These are phyloP conservation scores for Pythium vanterpoolii DNA, from an alignment of 352 stramenopile genomes.

Conservation along the genomic window DNA sequence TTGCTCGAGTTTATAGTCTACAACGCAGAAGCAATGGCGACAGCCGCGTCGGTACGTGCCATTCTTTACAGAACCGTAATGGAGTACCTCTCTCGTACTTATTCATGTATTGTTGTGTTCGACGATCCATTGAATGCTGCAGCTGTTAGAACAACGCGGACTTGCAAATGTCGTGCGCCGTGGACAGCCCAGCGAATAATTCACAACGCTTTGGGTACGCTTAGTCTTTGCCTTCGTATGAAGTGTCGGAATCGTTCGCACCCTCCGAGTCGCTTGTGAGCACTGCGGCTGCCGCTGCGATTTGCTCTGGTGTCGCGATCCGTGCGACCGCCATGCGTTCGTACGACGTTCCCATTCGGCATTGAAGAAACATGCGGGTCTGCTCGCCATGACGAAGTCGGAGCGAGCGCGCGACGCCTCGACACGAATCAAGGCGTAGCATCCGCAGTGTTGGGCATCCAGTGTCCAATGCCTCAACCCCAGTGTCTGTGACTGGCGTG, in stretches of 20 bases:
- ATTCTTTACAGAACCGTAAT: neutral
- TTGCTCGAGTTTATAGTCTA: constrained; percentile 16
- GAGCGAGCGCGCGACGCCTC: constrained; percentile 51
- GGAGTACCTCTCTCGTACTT: neutral
- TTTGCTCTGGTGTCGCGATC: constrained; percentile 22
- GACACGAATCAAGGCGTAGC: constrained; percentile 69
- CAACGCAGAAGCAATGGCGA: constrained; percentile 8
- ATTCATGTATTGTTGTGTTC: neutral
- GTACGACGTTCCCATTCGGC: neutral
- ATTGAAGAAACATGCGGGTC: constrained; percentile 15
- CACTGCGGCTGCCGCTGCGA: constrained; percentile 3
- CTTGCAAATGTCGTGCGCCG: neutral
- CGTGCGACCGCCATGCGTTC: constrained; percentile 17
- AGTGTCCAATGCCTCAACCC: constrained; percentile 37
- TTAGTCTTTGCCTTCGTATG: constrained; percentile 13
- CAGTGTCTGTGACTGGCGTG: constrained; percentile 46
- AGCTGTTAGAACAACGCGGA: constrained; percentile 12
- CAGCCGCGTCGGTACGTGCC: constrained; percentile 3
- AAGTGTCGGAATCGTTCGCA: constrained; percentile 19
- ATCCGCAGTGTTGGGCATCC: constrained; percentile 39
- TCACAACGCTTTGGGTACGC: neutral
- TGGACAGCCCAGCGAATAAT: neutral
- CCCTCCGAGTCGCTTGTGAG: constrained; percentile 24
- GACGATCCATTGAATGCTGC: neutral
- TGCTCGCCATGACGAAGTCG: constrained; percentile 35